Conservation (phyloP, 768 basidiomycete genomes). For the Russula sp. region DNA sequence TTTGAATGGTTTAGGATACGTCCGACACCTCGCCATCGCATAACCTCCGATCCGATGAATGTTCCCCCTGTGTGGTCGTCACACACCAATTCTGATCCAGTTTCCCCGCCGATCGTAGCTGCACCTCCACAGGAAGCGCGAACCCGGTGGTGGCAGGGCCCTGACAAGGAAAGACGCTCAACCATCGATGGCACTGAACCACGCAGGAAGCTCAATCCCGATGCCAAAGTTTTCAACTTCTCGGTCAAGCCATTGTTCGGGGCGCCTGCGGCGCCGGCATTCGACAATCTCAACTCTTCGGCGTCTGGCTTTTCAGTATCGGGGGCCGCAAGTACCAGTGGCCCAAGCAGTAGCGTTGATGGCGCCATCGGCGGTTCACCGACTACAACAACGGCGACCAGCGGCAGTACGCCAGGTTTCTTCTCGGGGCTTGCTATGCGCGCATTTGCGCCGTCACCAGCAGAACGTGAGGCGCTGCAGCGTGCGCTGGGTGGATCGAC, state of each 20-base stretch:
- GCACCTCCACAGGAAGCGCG: slow-evolving; percentile 16
- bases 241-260: slow-evolving; percentile 25
- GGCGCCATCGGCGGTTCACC: neutral
- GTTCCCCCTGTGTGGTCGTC: slow-evolving; percentile 21
- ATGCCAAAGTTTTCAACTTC: slow-evolving; percentile 76
- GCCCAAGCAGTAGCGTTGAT: neutral
- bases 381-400: neutral
- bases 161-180: slow-evolving; percentile 14
- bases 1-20: slow-evolving; percentile 44
- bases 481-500: slow-evolving; percentile 69
- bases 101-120: slow-evolving; percentile 19
- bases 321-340: neutral
- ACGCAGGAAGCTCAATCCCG: slow-evolving; percentile 68
- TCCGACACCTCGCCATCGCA: slow-evolving; percentile 25
- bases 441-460: slow-evolving; percentile 83
- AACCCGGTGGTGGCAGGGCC: slow-evolving; percentile 7
- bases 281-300: slow-evolving; percentile 22
- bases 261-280: slow-evolving; percentile 17
- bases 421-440: slow-evolving; percentile 44
- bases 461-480: slow-evolving; percentile 78
- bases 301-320: neutral
- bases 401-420: slow-evolving; percentile 17
- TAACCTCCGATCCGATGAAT: slow-evolving; percentile 25
- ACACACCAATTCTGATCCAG: slow-evolving; percentile 22
- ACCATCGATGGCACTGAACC: slow-evolving; percentile 35